phyloP scores from a whole-genome alignment of 257 asterid genomes.

The Ballota nigra region DNA sequence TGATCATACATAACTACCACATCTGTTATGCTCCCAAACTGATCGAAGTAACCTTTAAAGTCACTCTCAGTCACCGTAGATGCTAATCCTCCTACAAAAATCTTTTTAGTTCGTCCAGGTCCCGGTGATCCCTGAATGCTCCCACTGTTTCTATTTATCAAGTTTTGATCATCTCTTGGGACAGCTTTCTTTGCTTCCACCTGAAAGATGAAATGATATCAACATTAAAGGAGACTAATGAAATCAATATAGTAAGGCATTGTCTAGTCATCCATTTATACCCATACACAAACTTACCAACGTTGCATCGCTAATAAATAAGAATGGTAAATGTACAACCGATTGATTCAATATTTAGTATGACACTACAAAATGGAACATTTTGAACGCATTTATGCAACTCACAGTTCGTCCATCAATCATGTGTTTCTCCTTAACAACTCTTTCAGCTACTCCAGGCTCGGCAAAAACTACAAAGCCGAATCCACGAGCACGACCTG shows the following conservation, averaged over 20 bases:
- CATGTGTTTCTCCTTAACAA: constrained; percentile 81
- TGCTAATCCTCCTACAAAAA: constrained; percentile 94
- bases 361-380: neutral
- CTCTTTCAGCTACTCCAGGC: constrained; percentile 81
- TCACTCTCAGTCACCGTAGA: constrained; percentile 83
- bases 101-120: constrained; percentile 83
- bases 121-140: constrained; percentile 82
- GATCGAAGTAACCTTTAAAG: constrained; percentile 76
- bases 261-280: constrained; percentile 3
- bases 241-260: constrained; percentile 1
- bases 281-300: constrained; percentile 2
- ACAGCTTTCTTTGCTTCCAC: constrained; percentile 96
- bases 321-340: neutral
- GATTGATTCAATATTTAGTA: neutral
- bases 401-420: constrained; percentile 87
- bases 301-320: neutral
- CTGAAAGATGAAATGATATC: constrained; percentile 31
- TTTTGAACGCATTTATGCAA: constrained; percentile 20
- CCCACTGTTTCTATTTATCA: constrained; percentile 55
- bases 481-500: constrained; percentile 94
- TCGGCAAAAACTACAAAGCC: constrained; percentile 81
- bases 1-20: constrained; percentile 94
- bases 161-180: constrained; percentile 79
- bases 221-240: neutral
- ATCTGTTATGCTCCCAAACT: constrained; percentile 82